phyloP scores from a whole-genome alignment of 805 yeast genomes.

The Metschnikowia arizonensis region DNA sequence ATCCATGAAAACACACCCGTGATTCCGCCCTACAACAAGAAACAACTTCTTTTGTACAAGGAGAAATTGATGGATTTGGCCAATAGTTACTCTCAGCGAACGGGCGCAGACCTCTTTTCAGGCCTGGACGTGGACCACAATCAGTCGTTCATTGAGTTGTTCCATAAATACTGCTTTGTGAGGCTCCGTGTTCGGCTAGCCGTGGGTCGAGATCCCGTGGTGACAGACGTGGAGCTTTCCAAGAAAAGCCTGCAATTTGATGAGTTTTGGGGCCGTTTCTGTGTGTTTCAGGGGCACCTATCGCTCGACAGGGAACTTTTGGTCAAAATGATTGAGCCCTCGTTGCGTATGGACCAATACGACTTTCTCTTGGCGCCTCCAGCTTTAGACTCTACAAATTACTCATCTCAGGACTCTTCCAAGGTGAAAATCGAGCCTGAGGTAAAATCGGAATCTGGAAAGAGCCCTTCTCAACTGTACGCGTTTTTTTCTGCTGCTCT shows the following conservation, averaged over 20 bases:
- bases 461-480: not conserved
- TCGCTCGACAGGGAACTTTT: slow-evolving; percentile 1
- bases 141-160: slow-evolving; percentile 11
- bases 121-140: slow-evolving; percentile 7
- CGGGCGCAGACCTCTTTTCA: slow-evolving; percentile 8
- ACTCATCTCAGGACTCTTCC: slow-evolving; percentile 8
- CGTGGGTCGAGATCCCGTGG: slow-evolving; percentile 4
- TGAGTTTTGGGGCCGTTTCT: slow-evolving; percentile 7
- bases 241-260: not conserved
- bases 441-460: not conserved
- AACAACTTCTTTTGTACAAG: slow-evolving; percentile 2
- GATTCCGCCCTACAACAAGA: slow-evolving; percentile 3
- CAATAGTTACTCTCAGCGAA: slow-evolving; percentile 4
- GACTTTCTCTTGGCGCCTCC: not conserved
- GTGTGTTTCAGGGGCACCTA: not conserved
- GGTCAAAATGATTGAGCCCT: not conserved
- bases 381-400: slow-evolving; percentile 7
- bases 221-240: not conserved
- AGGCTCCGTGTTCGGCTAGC: not conserved
- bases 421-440: slow-evolving; percentile 7
- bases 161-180: slow-evolving; percentile 10
- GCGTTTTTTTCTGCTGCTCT: not conserved
- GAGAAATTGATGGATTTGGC: slow-evolving; percentile 4
- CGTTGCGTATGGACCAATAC: not conserved
- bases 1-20: slow-evolving; percentile 5